Evolutionary conservation across 2,329 filamentous ascomycete genomes (phyloP).

Genomic region (Metarhizium guizhouense): DNA sequence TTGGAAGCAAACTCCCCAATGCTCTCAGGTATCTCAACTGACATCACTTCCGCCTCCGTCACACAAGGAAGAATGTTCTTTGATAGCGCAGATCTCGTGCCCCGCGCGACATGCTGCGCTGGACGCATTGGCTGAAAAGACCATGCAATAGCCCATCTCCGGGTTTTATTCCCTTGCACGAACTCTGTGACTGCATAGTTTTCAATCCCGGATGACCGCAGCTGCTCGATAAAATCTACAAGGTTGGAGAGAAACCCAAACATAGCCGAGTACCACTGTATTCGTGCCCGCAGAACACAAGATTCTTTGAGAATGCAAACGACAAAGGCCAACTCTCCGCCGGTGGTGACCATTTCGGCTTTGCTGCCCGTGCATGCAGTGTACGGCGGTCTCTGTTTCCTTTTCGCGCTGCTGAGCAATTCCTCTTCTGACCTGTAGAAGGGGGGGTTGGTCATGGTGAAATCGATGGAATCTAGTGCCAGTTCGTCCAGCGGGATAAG

Average conservation of each 20-base stretch:
- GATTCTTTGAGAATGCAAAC: slow-evolving; percentile 63
- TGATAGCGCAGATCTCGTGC: slow-evolving; percentile 28
- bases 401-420: slow-evolving; percentile 52
- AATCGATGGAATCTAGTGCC: slow-evolving; percentile 51
- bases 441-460: slow-evolving; percentile 89
- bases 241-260: slow-evolving; percentile 71
- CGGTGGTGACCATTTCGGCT: slow-evolving; percentile 76
- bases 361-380: slow-evolving; percentile 69
- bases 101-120: slow-evolving; percentile 33
- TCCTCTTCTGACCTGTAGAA: slow-evolving; percentile 76
- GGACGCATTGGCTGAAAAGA: slow-evolving; percentile 66
- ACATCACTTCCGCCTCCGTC: slow-evolving; percentile 31
- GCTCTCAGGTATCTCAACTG: slow-evolving; percentile 35
- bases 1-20: slow-evolving; percentile 25
- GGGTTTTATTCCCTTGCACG: slow-evolving; percentile 67
- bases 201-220: slow-evolving; percentile 46
- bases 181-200: slow-evolving; percentile 83
- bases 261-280: slow-evolving; percentile 90
- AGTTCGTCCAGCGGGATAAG: slow-evolving; percentile 58
- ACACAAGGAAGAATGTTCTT: slow-evolving; percentile 33
- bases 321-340: slow-evolving; percentile 72
- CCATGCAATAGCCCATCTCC: slow-evolving; percentile 84
- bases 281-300: slow-evolving; percentile 43
- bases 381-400: slow-evolving; percentile 59
- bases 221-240: slow-evolving; percentile 49